Evolutionary conservation across 1,139 yeast species (phyloP).

Genomic region (Geotrichum australiense): DNA sequence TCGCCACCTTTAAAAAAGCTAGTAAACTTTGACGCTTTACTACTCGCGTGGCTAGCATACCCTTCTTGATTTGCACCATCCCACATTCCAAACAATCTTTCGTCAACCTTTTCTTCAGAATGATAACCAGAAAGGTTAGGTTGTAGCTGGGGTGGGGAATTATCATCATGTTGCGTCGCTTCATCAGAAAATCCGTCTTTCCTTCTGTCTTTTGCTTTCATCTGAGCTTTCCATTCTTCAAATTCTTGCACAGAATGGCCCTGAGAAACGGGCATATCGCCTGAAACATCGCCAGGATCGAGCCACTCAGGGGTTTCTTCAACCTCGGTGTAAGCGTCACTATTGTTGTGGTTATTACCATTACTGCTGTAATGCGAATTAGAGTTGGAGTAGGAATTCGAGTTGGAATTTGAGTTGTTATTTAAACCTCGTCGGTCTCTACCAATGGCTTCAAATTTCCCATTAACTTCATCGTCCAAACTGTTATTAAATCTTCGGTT

Average conservation of each 20-base stretch:
- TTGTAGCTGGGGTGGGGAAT: slow-evolving; percentile 9
- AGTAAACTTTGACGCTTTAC: slow-evolving; percentile 21
- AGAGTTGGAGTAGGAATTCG: too few species aligned
- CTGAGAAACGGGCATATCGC: slow-evolving; percentile 9
- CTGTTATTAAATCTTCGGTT: not conserved
- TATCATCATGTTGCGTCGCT: slow-evolving; percentile 4
- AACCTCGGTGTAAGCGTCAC: not conserved
- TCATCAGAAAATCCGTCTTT: slow-evolving; percentile 16
- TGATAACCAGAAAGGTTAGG: too few species aligned
- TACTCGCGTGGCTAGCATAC: slow-evolving; percentile 5
- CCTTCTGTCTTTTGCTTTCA: slow-evolving; percentile 24
- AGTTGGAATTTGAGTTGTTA: slow-evolving; percentile 8
- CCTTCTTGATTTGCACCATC: slow-evolving; percentile 18
- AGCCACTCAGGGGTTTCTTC: slow-evolving; percentile 12
- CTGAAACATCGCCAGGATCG: slow-evolving; percentile 11
- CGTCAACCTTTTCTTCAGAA: slow-evolving; percentile 21
- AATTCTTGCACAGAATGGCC: slow-evolving; percentile 27
- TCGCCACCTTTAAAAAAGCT: slow-evolving; percentile 23
- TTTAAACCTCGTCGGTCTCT: slow-evolving; percentile 17
- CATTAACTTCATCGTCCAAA: slow-evolving; percentile 9
- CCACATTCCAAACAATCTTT: slow-evolving; percentile 28
- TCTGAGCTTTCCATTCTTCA: slow-evolving; percentile 31
- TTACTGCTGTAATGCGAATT: too few species aligned
- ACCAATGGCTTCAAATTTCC: slow-evolving; percentile 17
- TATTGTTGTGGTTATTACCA: slow-evolving; percentile 3